phyloP scores from a whole-genome alignment of 2,329 filamentous ascomycete species.

The Macrophomina tecta region DNA sequence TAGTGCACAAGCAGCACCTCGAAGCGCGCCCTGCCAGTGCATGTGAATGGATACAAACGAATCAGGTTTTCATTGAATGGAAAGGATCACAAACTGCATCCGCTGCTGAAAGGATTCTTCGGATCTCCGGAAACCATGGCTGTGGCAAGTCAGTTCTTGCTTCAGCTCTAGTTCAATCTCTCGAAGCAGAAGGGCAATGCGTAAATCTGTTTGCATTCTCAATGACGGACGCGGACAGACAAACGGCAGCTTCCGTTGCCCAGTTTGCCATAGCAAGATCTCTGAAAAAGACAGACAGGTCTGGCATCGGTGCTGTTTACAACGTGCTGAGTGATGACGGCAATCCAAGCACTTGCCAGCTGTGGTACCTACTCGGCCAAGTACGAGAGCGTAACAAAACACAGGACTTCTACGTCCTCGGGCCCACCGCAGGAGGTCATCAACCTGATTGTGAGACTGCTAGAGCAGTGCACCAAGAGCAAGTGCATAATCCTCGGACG shows the following conservation, averaged over 20 bases:
- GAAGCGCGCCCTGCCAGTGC: neutral
- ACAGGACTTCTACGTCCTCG: neutral
- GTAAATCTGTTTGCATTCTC: neutral
- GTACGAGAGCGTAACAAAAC: neutral
- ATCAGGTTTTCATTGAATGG: neutral
- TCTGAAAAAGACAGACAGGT: neutral
- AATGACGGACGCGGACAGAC: neutral
- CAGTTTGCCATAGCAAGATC: neutral
- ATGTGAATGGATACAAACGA: neutral
- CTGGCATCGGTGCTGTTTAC: neutral
- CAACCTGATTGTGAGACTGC: neutral
- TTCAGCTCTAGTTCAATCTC: neutral
- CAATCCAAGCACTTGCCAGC: neutral
- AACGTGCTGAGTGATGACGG: neutral
- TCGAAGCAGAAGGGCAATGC: neutral
- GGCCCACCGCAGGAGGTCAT: neutral
- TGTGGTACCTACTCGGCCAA: neutral
- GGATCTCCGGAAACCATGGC: neutral
- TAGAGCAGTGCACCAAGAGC: neutral
- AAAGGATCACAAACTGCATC: neutral
- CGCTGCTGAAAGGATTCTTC: neutral
- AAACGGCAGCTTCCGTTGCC: neutral
- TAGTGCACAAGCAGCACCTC: neutral
- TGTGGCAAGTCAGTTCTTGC: conserved; percentile 4
- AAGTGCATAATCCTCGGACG: neutral